These are phyloP conservation scores for Fraxinus paxiana DNA, from an alignment of 305 asterid genomes.

Conservation along the genomic window DNA sequence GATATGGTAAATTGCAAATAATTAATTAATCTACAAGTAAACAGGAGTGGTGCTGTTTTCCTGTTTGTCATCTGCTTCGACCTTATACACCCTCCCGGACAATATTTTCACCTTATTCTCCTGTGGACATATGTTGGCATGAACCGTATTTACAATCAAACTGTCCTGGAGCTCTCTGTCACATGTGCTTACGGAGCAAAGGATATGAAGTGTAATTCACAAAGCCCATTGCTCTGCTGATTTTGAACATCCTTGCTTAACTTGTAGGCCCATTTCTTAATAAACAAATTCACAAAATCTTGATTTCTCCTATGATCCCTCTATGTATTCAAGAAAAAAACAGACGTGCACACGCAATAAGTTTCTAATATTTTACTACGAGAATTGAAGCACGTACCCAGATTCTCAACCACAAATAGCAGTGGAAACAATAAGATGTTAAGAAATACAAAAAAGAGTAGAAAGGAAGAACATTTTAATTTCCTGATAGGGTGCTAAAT, in stretches of 20 bases:
- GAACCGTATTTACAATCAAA: background rate
- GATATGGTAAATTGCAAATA: background rate
- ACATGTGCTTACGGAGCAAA: background rate
- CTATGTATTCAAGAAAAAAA: background rate
- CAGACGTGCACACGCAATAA: background rate
- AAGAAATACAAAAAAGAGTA: background rate
- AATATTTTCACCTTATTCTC: background rate
- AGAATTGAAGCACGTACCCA: background rate
- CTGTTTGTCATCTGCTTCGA: background rate
- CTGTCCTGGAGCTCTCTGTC: background rate
- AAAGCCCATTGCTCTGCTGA: background rate
- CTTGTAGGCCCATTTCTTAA: background rate
- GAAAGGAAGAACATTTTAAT: too few species aligned
- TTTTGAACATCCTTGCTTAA: background rate
- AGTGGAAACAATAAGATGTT: background rate
- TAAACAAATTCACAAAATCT: background rate
- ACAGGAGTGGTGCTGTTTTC: background rate
- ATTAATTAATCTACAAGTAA: background rate
- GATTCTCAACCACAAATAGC: background rate
- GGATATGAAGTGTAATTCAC: background rate
- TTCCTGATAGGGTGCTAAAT: too few species aligned
- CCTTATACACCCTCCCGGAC: background rate
- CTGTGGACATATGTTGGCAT: background rate
- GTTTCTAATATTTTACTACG: background rate
- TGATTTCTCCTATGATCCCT: background rate